These are phyloP conservation scores for Heimioporus sp. DNA, from an alignment of 768 basidiomycete species.

Conservation along the genomic window DNA sequence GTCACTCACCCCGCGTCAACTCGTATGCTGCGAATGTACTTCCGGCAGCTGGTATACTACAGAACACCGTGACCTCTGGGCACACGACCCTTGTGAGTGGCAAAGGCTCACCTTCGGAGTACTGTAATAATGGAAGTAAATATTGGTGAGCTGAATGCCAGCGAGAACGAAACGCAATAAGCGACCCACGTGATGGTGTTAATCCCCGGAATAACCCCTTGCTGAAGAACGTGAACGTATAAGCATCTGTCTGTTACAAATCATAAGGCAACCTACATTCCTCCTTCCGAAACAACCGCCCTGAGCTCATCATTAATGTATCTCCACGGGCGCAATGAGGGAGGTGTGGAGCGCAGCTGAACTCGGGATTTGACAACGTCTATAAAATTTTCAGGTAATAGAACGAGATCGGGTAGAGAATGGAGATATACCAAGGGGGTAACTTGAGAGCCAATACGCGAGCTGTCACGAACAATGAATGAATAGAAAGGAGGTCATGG, in stretches of 20 bases:
- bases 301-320: slow-evolving; percentile 77
- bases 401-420: not conserved
- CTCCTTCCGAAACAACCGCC: slow-evolving; percentile 65
- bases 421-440: slow-evolving; percentile 64
- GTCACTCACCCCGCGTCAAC: slow-evolving; percentile 61
- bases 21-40: slow-evolving; percentile 91
- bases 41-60: slow-evolving; percentile 82
- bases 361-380: slow-evolving; percentile 92
- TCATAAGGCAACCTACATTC: slow-evolving; percentile 50
- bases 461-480: slow-evolving; percentile 7
- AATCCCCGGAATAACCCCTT: slow-evolving; percentile 70
- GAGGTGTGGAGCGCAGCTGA: slow-evolving; percentile 75
- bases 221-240: slow-evolving; percentile 17
- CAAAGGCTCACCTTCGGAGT: slow-evolving; percentile 50
- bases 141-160: not conserved
- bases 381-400: slow-evolving; percentile 18
- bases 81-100: not conserved
- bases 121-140: slow-evolving; percentile 35
- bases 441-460: slow-evolving; percentile 84
- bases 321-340: slow-evolving; percentile 65
- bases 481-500: not conserved
- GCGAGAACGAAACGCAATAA: not conserved
- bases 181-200: slow-evolving; percentile 67
- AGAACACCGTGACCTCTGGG: not conserved
- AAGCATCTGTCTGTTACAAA: not conserved